These are phyloP conservation scores for Zea luxurians DNA, from an alignment of 176 grass and related monocot species.

Conservation along the genomic window DNA sequence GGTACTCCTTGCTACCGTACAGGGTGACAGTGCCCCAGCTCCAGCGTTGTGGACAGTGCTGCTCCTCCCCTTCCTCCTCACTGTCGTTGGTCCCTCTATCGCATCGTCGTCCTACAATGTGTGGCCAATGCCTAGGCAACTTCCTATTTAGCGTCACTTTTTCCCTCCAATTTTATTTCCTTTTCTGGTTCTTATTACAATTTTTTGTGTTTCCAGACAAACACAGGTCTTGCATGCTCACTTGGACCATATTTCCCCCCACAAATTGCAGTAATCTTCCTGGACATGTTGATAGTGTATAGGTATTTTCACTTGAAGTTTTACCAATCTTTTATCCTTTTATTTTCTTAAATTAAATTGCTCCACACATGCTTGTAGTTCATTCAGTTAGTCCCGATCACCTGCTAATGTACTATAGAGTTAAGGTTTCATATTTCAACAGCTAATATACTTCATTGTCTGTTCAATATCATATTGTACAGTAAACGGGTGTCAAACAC, in stretches of 20 bases:
- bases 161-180: neutral
- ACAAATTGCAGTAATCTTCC: constrained; percentile 87
- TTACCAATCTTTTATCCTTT: neutral
- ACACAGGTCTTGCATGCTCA: constrained; percentile 79
- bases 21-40: no score
- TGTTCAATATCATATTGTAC: constrained; percentile 66
- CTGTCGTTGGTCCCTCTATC: no score
- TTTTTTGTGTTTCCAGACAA: constrained; percentile 67
- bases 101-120: no score
- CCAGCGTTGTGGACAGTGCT: no score
- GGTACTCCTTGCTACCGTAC: no score
- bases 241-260: constrained; percentile 89
- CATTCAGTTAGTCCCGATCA: neutral
- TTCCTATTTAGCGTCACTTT: neutral
- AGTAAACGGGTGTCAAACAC: constrained; percentile 86
- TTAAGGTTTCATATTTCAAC: neutral
- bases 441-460: neutral
- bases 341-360: neutral
- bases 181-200: neutral
- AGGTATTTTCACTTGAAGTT: constrained; percentile 43
- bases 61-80: no score
- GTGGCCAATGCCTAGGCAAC: neutral
- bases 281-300: constrained; percentile 99
- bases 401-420: neutral
- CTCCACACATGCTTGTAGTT: neutral